These are phyloP conservation scores for Pterocarpus macrocarpus DNA, from an alignment of 306 rosid species.

Conservation along the genomic window DNA sequence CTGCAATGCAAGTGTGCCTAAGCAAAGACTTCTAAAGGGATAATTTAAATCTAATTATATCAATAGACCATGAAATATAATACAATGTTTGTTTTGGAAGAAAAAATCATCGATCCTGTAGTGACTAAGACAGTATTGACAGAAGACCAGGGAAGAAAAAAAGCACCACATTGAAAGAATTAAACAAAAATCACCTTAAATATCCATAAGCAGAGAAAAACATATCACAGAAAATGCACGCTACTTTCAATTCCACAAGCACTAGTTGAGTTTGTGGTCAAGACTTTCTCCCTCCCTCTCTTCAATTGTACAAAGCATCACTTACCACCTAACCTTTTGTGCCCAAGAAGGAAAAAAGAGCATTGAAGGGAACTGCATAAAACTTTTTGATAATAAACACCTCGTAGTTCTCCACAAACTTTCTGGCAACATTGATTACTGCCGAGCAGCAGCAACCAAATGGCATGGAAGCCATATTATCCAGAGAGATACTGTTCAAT, in stretches of 20 bases:
- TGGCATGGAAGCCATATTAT: too few species aligned
- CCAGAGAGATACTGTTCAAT: too few species aligned
- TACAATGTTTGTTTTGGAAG: background rate
- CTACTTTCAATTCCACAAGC: background rate
- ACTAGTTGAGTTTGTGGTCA: too few species aligned
- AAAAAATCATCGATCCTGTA: background rate
- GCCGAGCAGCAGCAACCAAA: too few species aligned
- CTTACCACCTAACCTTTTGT: background rate
- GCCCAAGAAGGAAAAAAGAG: constrained; percentile 15
- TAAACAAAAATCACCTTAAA: constrained; percentile 21
- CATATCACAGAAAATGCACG: constrained; percentile 27
- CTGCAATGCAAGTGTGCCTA: constrained; percentile 59
- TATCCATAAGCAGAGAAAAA: constrained; percentile 18
- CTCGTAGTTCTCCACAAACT: background rate
- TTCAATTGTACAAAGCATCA: background rate
- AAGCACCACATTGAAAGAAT: background rate
- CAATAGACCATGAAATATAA: constrained; percentile 13
- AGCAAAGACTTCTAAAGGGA: constrained; percentile 41
- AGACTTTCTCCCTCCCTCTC: background rate
- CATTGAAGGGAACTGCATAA: background rate
- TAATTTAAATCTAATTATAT: constrained; percentile 11
- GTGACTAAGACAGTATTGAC: background rate
- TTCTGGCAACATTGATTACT: background rate
- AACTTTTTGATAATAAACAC: background rate
- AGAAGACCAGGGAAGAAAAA: background rate